These are phyloP conservation scores for Hypsizygus ulmarius DNA, from an alignment of 1,284 basidiomycete genomes.

Conservation along the genomic window DNA sequence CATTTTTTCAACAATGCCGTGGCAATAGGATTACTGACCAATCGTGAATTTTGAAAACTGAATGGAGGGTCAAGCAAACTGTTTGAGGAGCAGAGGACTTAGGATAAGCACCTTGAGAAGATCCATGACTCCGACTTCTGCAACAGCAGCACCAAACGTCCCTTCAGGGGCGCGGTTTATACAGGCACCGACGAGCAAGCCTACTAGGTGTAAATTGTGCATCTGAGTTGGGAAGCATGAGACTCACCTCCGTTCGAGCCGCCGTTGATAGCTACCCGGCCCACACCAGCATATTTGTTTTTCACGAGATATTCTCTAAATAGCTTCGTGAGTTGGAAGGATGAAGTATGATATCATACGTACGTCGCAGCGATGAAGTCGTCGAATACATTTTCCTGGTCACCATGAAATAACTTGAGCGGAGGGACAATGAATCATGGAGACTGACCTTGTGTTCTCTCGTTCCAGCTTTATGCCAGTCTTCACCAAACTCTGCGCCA, in stretches of 20 bases:
- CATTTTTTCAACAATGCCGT: slow-evolving; percentile 1
- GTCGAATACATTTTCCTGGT: slow-evolving; percentile 72
- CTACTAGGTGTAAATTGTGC: slow-evolving; percentile 28
- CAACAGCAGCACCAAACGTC: slow-evolving; percentile 76
- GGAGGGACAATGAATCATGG: slow-evolving; percentile 2
- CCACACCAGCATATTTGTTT: slow-evolving; percentile 66
- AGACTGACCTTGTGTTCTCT: slow-evolving; percentile 61
- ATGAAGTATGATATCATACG: slow-evolving; percentile 22
- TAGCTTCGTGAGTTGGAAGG: slow-evolving; percentile 4
- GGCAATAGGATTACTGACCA: slow-evolving; percentile 37
- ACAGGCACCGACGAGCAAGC: slow-evolving; percentile 77
- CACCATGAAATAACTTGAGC: background rate
- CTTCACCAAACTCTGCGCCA: slow-evolving; percentile 83
- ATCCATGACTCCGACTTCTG: slow-evolving; percentile 82
- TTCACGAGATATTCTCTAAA: slow-evolving; percentile 67
- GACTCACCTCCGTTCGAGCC: slow-evolving; percentile 72
- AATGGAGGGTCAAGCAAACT: slow-evolving; percentile 3
- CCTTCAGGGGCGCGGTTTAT: slow-evolving; percentile 77
- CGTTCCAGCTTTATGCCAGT: slow-evolving; percentile 75
- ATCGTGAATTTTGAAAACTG: slow-evolving; percentile 79
- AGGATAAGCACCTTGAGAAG: slow-evolving; percentile 60
- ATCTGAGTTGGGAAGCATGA: background rate
- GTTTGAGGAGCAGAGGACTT: slow-evolving; percentile 1
- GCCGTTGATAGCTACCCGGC: slow-evolving; percentile 78
- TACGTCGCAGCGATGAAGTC: slow-evolving; percentile 81